Evolutionary conservation across 805 yeast species (phyloP), one percentile per base, ranked within the genome.

Genomic region (Nakazawaea wyomingensis): DNA sequence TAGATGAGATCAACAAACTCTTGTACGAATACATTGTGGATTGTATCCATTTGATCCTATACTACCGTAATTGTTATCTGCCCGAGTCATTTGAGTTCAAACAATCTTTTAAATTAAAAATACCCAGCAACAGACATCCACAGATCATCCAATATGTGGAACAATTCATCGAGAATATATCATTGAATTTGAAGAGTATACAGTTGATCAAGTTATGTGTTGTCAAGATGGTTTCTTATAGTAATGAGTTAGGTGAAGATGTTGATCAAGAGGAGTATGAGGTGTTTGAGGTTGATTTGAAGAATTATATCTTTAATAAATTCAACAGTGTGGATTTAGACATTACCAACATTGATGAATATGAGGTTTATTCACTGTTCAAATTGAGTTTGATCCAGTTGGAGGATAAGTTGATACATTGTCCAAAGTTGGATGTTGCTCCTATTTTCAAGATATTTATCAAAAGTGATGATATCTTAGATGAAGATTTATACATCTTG

Each of bases 21-120:
- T 44, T 79, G 5, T 59, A 71, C 22, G 83, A 78, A 52, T 71
- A 78, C 40, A 46, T 81, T 10, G 60, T 65, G 3, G 74, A 72
- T 1, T 68, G 74, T 62, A 53, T 76, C 8, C 82, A 81, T 46
- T 76, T 76, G 33, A 64, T 82, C 1, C 57, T 82, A 38, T 80
- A 73, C 54, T 60, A 71, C 39, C 68, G 79, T 37, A 54, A 60
- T 1, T 59, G 84, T 0, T 84, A 84, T 50, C 82, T 82, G 0
- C 52, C 45, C 1, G 70, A 65, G 39, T 65, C 81, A 0, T 85
- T 74, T 53, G 64, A 60, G 18, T 54, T 55, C 10, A 60, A 62
- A 3, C 65, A 68, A 19, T 68, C 72, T 4, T 76, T 72, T 50
- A 65, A 68, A 30, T 42, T 76, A 13, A 59, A 56, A 31, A 60